phyloP scores from a whole-genome alignment of 495 filamentous ascomycete genomes.

The Aspergillus carlsbadensis region DNA sequence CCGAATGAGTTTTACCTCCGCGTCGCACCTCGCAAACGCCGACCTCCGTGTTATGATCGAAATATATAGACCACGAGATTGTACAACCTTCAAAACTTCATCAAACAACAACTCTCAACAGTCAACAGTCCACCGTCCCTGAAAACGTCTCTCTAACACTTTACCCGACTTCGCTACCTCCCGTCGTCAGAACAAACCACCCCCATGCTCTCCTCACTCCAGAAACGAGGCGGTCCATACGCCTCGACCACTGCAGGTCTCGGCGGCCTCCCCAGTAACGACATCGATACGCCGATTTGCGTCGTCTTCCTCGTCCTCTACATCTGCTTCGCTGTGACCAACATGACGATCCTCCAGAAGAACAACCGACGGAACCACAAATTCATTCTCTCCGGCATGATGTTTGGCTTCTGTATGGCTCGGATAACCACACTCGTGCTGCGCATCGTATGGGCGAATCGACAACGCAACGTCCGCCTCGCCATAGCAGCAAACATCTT shows the following conservation, averaged over 20 bases:
- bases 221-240: conserved; percentile 36
- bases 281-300: conserved; percentile 63
- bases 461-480: conserved; percentile 46
- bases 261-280: conserved; percentile 56
- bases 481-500: conserved; percentile 74
- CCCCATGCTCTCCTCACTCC: conserved; percentile 10
- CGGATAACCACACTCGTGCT: conserved; percentile 63
- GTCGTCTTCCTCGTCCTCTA: conserved; percentile 66
- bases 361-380: conserved; percentile 62
- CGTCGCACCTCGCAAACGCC: no score
- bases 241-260: conserved; percentile 47
- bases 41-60: no score
- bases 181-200: background rate
- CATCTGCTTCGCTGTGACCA: conserved; percentile 51
- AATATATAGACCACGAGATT: no score
- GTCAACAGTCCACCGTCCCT: no score
- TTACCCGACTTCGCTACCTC: no score
- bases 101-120: no score
- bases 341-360: conserved; percentile 64
- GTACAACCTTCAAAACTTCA: no score
- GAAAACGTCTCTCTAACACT: background rate
- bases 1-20: no score
- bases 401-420: conserved; percentile 79
- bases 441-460: conserved; percentile 53
- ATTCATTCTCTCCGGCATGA: conserved; percentile 66